Evolutionary conservation across 202 grass and related monocot species (phyloP).

Genomic region (Setaria italica): DNA sequence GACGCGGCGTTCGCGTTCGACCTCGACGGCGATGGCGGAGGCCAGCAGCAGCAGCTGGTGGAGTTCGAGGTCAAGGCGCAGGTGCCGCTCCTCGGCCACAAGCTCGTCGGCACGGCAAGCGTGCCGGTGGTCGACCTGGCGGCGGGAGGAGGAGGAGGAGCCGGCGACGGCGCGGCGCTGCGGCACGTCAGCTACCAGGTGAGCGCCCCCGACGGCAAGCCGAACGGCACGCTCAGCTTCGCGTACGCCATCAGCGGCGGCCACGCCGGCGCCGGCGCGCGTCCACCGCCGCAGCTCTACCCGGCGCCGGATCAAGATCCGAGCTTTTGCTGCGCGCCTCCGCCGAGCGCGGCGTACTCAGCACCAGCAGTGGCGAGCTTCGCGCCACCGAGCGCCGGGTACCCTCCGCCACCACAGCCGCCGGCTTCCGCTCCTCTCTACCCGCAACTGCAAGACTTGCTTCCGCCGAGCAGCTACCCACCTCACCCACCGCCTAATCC

Average conservation of each 20-base stretch:
- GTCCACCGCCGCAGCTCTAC: constrained; percentile 26
- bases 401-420: constrained; percentile 36
- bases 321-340: constrained; percentile 33
- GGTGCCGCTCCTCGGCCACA: constrained; percentile 59
- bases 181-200: constrained; percentile 66
- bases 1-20: constrained; percentile 51
- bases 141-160: not conserved
- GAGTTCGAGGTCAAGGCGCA: constrained; percentile 65
- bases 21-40: not conserved
- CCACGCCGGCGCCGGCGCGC: not conserved
- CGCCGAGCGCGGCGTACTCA: constrained; percentile 14
- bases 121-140: constrained; percentile 56
- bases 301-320: constrained; percentile 25
- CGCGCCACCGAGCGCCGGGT: constrained; percentile 23
- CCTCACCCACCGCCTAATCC: not conserved
- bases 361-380: not conserved
- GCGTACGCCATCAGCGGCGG: constrained; percentile 45
- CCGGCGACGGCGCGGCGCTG: not conserved
- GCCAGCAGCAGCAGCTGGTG: constrained; percentile 26
- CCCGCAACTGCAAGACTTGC: constrained; percentile 35
- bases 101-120: constrained; percentile 57
- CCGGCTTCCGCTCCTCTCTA: constrained; percentile 35
- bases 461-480: constrained; percentile 35
- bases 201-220: constrained; percentile 56
- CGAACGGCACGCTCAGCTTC: constrained; percentile 71